Base-by-base conservation (phyloP, 495 filamentous ascomycete genomes). In the Aspergillus asperescens region DNA sequence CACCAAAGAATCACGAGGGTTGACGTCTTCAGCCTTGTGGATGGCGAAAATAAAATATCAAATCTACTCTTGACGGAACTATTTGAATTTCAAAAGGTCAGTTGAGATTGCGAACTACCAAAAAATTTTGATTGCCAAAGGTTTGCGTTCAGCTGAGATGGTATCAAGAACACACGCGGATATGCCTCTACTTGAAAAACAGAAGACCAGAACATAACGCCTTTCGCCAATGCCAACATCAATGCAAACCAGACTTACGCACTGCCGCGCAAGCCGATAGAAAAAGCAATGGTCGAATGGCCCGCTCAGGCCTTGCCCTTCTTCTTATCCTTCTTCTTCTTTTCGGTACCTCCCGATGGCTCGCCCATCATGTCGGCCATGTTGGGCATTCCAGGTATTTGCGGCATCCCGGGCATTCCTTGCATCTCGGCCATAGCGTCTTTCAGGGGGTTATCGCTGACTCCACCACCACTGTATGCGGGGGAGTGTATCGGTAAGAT, bases 391-490 rank as follows among this genome's bases (percentile, higher is more conserved):
- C 68, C 73, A 0, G 72, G 70, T 54, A 74, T 70, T 38, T 71
- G 70, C 0, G 71, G 73, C 42, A 74, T 77, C 1, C 71, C 77
- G 15, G 74, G 76, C 60, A 77, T 77, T 12, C 84, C 83, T 49
- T 68, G 57, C 90, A 96, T 94, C 74, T 94, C 90, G 37, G 80
- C 82, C 92, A 98, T 96, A 75, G 96, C 95, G 54, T 98, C 91
- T 76, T 93, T 91, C 58, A 98, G 82, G 22, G 95, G 87, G 59
- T 98, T 95, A 64, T 98, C 93, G 55, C 86, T 94, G 7, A 98
- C 90, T 19, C 93, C 93, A 19, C 94, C 92, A 2, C 93, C 93
- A 44, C 85, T 94, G 68, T 97, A 77, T 10, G 90, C 93, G 0
- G 92, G 83, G 19, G 83, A 88, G 58, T 96, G 90, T 56, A 92